These are phyloP conservation scores for Mortierella sp. DNA, from an alignment of 371 early-diverging fungal species.

Conservation along the genomic window DNA sequence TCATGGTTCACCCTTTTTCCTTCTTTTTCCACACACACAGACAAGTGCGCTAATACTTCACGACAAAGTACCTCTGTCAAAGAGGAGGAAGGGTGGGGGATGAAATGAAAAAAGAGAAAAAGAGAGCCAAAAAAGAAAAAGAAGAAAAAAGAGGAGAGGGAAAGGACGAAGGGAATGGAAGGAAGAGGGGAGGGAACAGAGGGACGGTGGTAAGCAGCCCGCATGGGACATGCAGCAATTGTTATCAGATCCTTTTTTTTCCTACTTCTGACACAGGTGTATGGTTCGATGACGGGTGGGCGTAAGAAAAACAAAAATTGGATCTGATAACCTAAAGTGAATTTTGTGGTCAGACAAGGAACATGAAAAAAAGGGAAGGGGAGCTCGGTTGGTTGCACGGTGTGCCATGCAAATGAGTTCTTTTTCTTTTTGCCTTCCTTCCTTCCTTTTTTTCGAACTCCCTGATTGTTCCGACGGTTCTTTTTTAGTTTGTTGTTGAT, in stretches of 20 bases:
- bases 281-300: too few relatives aligned
- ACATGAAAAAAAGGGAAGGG: too few relatives aligned
- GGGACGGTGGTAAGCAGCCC: background rate
- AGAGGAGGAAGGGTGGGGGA: background rate
- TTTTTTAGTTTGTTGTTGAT: background rate
- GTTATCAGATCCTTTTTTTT: conserved; percentile 16
- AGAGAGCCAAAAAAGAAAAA: background rate
- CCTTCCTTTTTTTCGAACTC: conserved; percentile 1
- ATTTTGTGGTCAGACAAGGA: background rate
- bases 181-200: background rate
- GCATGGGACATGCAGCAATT: background rate
- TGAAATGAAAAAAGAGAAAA: background rate
- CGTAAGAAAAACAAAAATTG: background rate
- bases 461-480: conserved; percentile 21
- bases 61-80: background rate
- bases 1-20: background rate
- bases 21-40: background rate
- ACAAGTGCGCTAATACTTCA: background rate
- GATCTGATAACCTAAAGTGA: conserved; percentile 7
- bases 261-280: background rate
- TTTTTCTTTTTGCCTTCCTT: background rate
- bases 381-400: background rate
- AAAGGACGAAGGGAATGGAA: background rate
- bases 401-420: background rate
- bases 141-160: background rate